Evolutionary conservation across 2,329 filamentous ascomycete species (phyloP).

Genomic region (Epichloe sibirici): DNA sequence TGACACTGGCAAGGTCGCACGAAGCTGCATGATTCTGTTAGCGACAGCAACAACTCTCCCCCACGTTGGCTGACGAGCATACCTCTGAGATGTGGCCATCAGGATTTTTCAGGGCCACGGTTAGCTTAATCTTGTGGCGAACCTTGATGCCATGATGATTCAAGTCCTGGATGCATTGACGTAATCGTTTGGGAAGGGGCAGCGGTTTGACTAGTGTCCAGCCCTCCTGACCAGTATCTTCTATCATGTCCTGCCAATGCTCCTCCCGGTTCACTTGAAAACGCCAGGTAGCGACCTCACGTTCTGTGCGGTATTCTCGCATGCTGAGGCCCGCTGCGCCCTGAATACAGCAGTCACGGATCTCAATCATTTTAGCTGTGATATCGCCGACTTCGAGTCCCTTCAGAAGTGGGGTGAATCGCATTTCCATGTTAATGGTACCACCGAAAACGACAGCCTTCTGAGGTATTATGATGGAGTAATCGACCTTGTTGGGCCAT

Average conservation of each 20-base stretch:
- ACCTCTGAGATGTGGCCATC: slow-evolving; percentile 90
- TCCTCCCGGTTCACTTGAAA: slow-evolving; percentile 43
- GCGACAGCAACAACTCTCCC: not conserved
- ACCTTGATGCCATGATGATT: slow-evolving; percentile 84
- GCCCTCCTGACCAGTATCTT: slow-evolving; percentile 54
- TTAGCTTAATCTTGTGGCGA: slow-evolving; percentile 83
- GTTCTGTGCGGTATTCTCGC: slow-evolving; percentile 49
- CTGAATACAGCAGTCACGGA: slow-evolving; percentile 52
- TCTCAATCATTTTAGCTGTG: slow-evolving; percentile 67
- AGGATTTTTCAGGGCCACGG: slow-evolving; percentile 83
- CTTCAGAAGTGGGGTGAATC: slow-evolving; percentile 79
- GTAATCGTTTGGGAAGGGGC: slow-evolving; percentile 69
- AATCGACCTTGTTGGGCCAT: slow-evolving; percentile 96
- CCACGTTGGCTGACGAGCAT: slow-evolving; percentile 15
- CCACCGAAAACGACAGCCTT: slow-evolving; percentile 93
- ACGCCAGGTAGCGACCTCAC: slow-evolving; percentile 49
- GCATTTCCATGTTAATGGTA: slow-evolving; percentile 71
- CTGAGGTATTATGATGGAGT: slow-evolving; percentile 83
- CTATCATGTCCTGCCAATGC: slow-evolving; percentile 57
- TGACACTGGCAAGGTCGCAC: slow-evolving; percentile 79
- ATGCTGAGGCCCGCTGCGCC: slow-evolving; percentile 32
- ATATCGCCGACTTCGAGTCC: slow-evolving; percentile 78
- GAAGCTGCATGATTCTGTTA: slow-evolving; percentile 39
- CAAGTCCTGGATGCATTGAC: slow-evolving; percentile 78
- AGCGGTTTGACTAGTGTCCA: slow-evolving; percentile 48